A percentile compares a stretch with the other conserved stretches of the same genome.
Evolutionary conservation across 768 basidiomycete genomes (phyloP).

Genomic region (Naganishia antarctica): DNA sequence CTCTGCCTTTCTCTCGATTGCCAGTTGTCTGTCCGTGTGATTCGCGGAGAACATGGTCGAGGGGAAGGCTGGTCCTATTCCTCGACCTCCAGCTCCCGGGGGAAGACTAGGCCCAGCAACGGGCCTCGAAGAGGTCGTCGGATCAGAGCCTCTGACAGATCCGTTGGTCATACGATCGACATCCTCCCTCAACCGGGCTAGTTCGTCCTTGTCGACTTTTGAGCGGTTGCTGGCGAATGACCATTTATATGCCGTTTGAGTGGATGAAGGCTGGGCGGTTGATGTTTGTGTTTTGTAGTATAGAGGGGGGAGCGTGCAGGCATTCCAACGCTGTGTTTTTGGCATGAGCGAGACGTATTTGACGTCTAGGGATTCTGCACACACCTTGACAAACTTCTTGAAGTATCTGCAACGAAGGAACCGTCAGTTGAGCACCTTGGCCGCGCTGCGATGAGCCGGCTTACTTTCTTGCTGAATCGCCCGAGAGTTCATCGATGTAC

Average conservation of each 20-base stretch:
- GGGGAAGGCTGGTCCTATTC: conserved; percentile 29
- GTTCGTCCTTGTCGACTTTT: conserved; percentile 58
- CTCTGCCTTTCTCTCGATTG: conserved; percentile 62
- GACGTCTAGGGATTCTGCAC: conserved; percentile 51
- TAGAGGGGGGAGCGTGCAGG: conserved; percentile 34
- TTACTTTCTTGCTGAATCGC: conserved; percentile 64
- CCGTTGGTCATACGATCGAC: conserved; percentile 56
- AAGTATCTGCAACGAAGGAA: conserved; percentile 59
- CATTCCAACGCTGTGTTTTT: conserved; percentile 51
- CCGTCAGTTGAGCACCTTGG: conserved; percentile 30
- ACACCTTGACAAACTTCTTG: conserved; percentile 67
- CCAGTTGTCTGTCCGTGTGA: conserved; percentile 56
- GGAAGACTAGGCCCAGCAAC: conserved; percentile 42
- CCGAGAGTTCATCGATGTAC: conserved; percentile 82
- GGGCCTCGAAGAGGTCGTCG: conserved; percentile 29
- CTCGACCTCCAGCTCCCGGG: conserved; percentile 28
- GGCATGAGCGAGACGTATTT: conserved; percentile 32
- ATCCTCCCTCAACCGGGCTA: conserved; percentile 60
- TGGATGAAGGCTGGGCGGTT: conserved; percentile 57
- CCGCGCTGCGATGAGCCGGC: conserved; percentile 50
- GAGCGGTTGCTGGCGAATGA: conserved; percentile 67
- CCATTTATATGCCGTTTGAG: conserved; percentile 83
- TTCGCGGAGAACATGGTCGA: conserved; percentile 28
- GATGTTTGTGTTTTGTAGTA: conserved; percentile 44
- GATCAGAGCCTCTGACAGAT: conserved; percentile 1